Evolutionary conservation across 208 protist genomes (phyloP).

Genomic region (Lotmaria passim): DNA sequence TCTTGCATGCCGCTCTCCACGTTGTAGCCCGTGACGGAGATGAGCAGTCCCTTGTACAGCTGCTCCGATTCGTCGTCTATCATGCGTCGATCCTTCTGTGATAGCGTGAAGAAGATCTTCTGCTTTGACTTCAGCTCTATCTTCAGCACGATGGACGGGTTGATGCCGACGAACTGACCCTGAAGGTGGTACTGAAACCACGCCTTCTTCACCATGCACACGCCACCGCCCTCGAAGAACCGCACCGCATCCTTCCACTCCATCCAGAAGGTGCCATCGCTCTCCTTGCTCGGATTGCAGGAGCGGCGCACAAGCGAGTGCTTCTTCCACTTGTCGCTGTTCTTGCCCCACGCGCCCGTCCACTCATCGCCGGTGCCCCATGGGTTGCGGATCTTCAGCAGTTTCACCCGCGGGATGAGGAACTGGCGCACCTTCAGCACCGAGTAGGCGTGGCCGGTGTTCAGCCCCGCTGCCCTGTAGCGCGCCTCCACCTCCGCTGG

Average conservation of each 20-base stretch:
- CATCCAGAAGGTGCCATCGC: slow-evolving; percentile 71
- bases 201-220: slow-evolving; percentile 37
- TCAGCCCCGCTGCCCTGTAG: slow-evolving; percentile 39
- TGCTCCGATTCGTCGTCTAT: slow-evolving; percentile 42
- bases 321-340: slow-evolving; percentile 42
- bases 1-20: slow-evolving; percentile 23
- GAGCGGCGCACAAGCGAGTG: slow-evolving; percentile 29
- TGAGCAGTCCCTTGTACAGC: slow-evolving; percentile 51
- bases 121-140: slow-evolving; percentile 45
- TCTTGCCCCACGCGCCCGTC: slow-evolving; percentile 45
- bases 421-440: slow-evolving; percentile 41
- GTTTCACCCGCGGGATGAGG: slow-evolving; percentile 31
- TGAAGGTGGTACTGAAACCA: slow-evolving; percentile 58
- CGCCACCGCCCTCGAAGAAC: slow-evolving; percentile 67
- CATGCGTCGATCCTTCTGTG: slow-evolving; percentile 65
- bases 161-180: slow-evolving; percentile 47
- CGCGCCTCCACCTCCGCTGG: slow-evolving; percentile 27
- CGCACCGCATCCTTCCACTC: slow-evolving; percentile 54
- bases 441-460: slow-evolving; percentile 49
- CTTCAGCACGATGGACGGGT: slow-evolving; percentile 49
- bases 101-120: slow-evolving; percentile 49
- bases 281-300: slow-evolving; percentile 30
- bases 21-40: slow-evolving; percentile 36
- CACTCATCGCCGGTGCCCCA: slow-evolving; percentile 39
- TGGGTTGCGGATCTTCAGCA: slow-evolving; percentile 53